Evolutionary conservation across 1,284 basidiomycete species (phyloP), one percentile per base, ranked within the genome.

Genomic region (Cyathus pygmaeus): DNA sequence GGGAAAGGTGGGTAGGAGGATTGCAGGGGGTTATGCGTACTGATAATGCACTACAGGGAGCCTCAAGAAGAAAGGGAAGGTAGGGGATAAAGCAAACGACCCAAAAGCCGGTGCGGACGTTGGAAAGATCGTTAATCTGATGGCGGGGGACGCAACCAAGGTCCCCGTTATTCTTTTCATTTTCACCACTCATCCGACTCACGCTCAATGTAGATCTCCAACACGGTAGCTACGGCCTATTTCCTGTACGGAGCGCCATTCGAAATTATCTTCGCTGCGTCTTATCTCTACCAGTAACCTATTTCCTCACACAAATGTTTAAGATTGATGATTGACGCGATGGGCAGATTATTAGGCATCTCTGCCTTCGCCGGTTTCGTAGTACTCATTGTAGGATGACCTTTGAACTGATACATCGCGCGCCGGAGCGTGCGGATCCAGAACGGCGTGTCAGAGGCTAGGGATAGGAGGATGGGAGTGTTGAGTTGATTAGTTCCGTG

Each of bases 341-440:
- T 26, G 7, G 10, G 10, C n/a, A 94, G 92, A 66, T 81, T 97
- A 10, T 87, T 97, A 4, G 95, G 95, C 0, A 84, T 86, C 76
- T 92, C 93, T 7, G 94, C 94, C 0, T 94, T 98, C 64, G 89
- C 92, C 2, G 96, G 96, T 6, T 90, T 96, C 64, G 62, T 90
- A 19, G 84, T 94, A n/a, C 79, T 96, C 6, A 62, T 91, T 17
- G 75, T 91, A 17, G 88, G 89, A 17, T 90, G 90, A 81, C 94
- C 95, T 0, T 70, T 94, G 56, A 94, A 94, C 72, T 89, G 85
- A 59, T 85, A 79, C 62, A 73, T 94, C 44, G 83, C 89, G 6
- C 81, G 79, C 59, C 84, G 92, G 4, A 87, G 85, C 56, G 81
- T 89, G 33, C 77, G 87, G 55, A 94, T 96, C 59, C 88, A 92